Evolutionary conservation across 2,329 filamentous ascomycete genomes (phyloP), one percentile per base, ranked within the genome.

Genomic region (Penicillium brevicompactum): DNA sequence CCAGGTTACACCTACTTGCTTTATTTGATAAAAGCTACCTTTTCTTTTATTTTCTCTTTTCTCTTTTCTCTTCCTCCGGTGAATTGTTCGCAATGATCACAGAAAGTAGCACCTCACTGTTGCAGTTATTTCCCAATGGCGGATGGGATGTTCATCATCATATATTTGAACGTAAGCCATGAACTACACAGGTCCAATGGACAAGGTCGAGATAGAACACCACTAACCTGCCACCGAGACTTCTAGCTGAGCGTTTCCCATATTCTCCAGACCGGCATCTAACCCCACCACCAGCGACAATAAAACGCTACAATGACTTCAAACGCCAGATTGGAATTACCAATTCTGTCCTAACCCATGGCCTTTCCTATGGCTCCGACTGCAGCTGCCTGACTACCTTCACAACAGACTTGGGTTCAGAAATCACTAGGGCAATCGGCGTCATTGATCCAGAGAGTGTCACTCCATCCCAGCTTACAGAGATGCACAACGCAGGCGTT

Each of bases 291-390:
- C 58, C 67, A 0, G 69, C 69, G 10, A 64, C 64, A 16, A 61
- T 69, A 24, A 46, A 56, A 9, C 55, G 68, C 45, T 70, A 61
- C 46, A 53, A 61, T 14, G 54, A 57, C 4, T 70, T 69, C 56
- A 67, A 67, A 38, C 46, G 53, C 5, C 53, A 53, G 2, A 21
- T 66, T 2, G 69, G 69, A 0, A 67, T 75, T 21, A 73, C 70
- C 1, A 64, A 73, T 40, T 75, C 72, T 0, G 71, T 74, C 5
- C 59, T 76, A 0, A 69, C 71, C 0, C 73, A 76, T 51, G 73
- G 72, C 1, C 51, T 76, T 0, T 75, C 73, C 0, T 75, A 75
- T 16, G 73, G 73, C 5, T 63, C 71, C 27, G 72, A 76, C 48
- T 69, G 68, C 50, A 63, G 65, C 2, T 75, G 71, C 0, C 46